Evolutionary conservation across 805 yeast species (phyloP).

Genomic region (Kurtzmaniella cleridarum): DNA sequence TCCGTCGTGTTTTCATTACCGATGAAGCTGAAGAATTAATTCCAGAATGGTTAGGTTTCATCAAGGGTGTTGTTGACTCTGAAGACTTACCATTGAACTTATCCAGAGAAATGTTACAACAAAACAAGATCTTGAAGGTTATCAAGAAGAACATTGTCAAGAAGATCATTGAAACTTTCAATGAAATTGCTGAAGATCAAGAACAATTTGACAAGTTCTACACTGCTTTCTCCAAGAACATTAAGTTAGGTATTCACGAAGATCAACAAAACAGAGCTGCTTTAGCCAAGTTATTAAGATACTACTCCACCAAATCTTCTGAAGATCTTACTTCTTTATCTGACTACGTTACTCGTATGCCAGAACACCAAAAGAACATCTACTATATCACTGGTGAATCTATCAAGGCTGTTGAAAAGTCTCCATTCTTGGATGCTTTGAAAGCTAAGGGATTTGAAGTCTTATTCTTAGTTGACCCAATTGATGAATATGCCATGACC

Average conservation of each 20-base stretch:
- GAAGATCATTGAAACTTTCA: constrained; percentile 97
- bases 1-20: constrained; percentile 98
- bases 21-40: constrained; percentile 99
- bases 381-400: constrained; percentile 99
- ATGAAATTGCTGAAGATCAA: constrained; percentile 97
- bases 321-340: constrained; percentile 93
- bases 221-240: constrained; percentile 95
- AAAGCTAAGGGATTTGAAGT: constrained; percentile 99
- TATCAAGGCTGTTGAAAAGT: constrained; percentile 94
- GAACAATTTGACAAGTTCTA: constrained; percentile 99
- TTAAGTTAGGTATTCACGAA: constrained; percentile 98
- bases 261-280: constrained; percentile 96
- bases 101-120: constrained; percentile 99
- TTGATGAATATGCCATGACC: constrained; percentile 98
- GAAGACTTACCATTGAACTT: constrained; percentile 99
- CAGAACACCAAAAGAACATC: constrained; percentile 98
- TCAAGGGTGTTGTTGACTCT: constrained; percentile 99
- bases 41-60: constrained; percentile 97
- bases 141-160: constrained; percentile 98
- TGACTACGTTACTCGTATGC: constrained; percentile 99
- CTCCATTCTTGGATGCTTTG: constrained; percentile 98
- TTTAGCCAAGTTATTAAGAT: constrained; percentile 93
- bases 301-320: constrained; percentile 90
- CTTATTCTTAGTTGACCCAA: constrained; percentile 96
- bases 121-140: constrained; percentile 98